Evolutionary conservation across 352 stramenopile genomes (phyloP).

Genomic region (Phytophthora nicotianae): DNA sequence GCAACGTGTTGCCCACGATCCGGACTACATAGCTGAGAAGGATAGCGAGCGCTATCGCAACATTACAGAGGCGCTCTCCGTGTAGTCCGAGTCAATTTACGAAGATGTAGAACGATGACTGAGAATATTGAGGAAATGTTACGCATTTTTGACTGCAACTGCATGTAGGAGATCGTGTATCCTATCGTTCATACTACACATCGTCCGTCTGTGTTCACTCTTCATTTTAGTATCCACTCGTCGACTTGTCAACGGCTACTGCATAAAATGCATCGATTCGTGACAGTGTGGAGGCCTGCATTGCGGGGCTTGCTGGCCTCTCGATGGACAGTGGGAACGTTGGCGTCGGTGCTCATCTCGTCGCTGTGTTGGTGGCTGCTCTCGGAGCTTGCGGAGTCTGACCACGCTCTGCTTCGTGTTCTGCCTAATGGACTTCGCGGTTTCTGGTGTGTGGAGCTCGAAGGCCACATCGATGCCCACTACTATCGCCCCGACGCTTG

Average conservation of each 20-base stretch:
- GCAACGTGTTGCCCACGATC: constrained; percentile 54
- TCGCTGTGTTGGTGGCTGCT: constrained; percentile 25
- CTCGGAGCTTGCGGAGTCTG: constrained; percentile 27
- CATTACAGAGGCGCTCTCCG: constrained; percentile 53
- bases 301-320: constrained; percentile 7
- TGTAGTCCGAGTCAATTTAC: not conserved
- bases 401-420: constrained; percentile 21
- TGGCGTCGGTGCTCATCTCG: constrained; percentile 10
- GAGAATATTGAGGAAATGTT: not conserved
- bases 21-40: constrained; percentile 55
- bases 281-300: not conserved
- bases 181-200: not conserved
- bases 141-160: too few species aligned
- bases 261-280: not conserved
- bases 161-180: too few species aligned
- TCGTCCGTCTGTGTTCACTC: not conserved
- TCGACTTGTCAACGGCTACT: not conserved
- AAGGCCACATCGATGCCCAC: constrained; percentile 46
- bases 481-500: constrained; percentile 44
- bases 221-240: not conserved
- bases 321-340: constrained; percentile 8
- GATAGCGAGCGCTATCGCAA: constrained; percentile 58
- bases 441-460: constrained; percentile 40
- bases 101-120: not conserved
- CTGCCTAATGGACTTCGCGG: constrained; percentile 16